Evolutionary conservation across 441 rosid genomes (phyloP).

Genomic region (Manihot esculenta): DNA sequence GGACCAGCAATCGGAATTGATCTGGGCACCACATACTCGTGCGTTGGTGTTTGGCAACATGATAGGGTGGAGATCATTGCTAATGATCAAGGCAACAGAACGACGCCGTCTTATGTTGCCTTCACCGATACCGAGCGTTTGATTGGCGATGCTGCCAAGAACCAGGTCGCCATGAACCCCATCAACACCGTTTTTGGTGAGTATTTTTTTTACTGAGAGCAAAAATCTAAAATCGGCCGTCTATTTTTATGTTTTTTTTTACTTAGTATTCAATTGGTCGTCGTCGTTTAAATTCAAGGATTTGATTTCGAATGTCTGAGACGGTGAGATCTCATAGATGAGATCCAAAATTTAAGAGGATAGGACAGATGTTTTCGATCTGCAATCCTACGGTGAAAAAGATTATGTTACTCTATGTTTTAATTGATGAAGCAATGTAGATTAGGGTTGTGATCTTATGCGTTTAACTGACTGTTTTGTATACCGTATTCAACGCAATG

Average conservation of each 20-base stretch:
- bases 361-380: no score
- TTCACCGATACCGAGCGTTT: slow-evolving; percentile 54
- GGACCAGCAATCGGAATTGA: slow-evolving; percentile 71
- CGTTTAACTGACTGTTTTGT: no score
- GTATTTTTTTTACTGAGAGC: background rate
- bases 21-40: slow-evolving; percentile 60
- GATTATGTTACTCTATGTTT: no score
- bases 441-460: no score
- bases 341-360: no score
- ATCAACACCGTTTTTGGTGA: slow-evolving; percentile 55
- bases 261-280: no score
- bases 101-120: slow-evolving; percentile 61
- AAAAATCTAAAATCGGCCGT: background rate
- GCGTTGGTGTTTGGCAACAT: slow-evolving; percentile 66
- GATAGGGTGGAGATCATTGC: slow-evolving; percentile 66
- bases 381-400: no score
- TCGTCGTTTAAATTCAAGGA: background rate
- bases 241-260: background rate
- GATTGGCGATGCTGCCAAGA: slow-evolving; percentile 55
- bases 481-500: no score
- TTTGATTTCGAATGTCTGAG: background rate
- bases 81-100: slow-evolving; percentile 59
- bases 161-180: slow-evolving; percentile 66
- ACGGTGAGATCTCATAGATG: no score
- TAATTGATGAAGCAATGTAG: no score